Base-by-base conservation (phyloP, 148 eudicot genomes). In the Silene uniflora region DNA sequence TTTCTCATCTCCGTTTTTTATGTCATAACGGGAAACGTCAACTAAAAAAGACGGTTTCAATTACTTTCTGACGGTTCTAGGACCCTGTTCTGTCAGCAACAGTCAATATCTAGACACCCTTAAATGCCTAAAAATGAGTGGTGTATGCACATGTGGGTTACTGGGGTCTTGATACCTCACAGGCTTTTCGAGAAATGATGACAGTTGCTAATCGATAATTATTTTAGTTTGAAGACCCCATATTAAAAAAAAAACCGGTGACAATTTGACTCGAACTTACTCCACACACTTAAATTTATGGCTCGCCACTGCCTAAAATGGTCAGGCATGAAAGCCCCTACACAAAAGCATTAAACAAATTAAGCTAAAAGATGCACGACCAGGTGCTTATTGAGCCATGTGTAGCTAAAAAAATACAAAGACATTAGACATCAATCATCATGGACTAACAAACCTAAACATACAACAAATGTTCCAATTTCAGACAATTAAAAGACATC, bases 341-440 rank as follows among this genome's bases (percentile, higher is more conserved):
- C 6, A 10, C 29, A 8, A 42, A 19, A 59, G 42, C 67, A 60
- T 61, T 21, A 14, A 60, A 19, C 10, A 61, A 39, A 35, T 52
- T 24, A 44, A 71, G 39, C 62, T 52, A 67, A 52, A 46, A 23
- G 35, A 25, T 71, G 73, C 62, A 71, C 16, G 62, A 55, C 25
- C 62, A 71, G 13, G 46, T 12, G 62, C 55, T 35, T 1, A 25
- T 16, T 71, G 49, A 67, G 42, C 70, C 49, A 67, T 22, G 22
- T 16, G 24, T 4, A 23, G 18, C 44, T 29, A 6, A 17, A 42
- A 42, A n/a, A 23, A 68, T 21, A 59, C 3, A 1, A 14, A 46
- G n/a, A 47, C 14, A 12, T n/a, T n/a, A n/a, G n/a, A n/a, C n/a
- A n/a, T n/a, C n/a, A n/a, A n/a, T n/a, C n/a, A n/a, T 19, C 16